Evolutionary conservation across 2,329 filamentous ascomycete species (phyloP).

Genomic region (Diplodia corticola): DNA sequence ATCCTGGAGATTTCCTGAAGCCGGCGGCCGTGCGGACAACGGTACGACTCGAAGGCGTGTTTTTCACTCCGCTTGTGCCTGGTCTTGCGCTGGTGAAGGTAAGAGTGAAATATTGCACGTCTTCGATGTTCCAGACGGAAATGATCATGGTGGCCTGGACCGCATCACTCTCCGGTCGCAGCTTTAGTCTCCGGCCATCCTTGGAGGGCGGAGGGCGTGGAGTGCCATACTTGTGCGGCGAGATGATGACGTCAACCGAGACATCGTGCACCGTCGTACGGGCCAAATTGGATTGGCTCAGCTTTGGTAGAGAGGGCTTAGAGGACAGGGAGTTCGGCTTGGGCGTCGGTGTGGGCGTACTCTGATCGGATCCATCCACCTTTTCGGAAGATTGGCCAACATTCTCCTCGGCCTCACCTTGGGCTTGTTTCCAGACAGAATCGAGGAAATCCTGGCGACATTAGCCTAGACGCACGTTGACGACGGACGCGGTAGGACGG

Average conservation of each 20-base stretch:
- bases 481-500: not conserved
- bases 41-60: conserved; percentile 36
- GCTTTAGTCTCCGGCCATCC: conserved; percentile 29
- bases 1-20: conserved; percentile 37
- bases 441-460: conserved; percentile 43
- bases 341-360: conserved; percentile 22
- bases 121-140: conserved; percentile 70
- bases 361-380: not conserved
- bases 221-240: conserved; percentile 39
- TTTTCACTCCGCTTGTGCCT: conserved; percentile 5
- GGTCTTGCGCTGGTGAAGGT: conserved; percentile 65
- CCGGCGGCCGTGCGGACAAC: conserved; percentile 46
- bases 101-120: conserved; percentile 69
- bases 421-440: conserved; percentile 43
- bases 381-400: conserved; percentile 1
- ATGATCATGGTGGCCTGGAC: conserved; percentile 73
- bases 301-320: conserved; percentile 27
- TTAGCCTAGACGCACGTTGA: conserved; percentile 3
- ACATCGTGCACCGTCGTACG: conserved; percentile 57
- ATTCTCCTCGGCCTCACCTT: conserved; percentile 18
- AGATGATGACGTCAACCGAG: conserved; percentile 67
- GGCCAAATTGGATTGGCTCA: conserved; percentile 40
- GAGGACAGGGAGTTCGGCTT: conserved; percentile 20
- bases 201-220: not conserved
- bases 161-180: conserved; percentile 29